Conservation (phyloP, 2,329 filamentous ascomycete genomes). For the Microsporum audouinii region DNA sequence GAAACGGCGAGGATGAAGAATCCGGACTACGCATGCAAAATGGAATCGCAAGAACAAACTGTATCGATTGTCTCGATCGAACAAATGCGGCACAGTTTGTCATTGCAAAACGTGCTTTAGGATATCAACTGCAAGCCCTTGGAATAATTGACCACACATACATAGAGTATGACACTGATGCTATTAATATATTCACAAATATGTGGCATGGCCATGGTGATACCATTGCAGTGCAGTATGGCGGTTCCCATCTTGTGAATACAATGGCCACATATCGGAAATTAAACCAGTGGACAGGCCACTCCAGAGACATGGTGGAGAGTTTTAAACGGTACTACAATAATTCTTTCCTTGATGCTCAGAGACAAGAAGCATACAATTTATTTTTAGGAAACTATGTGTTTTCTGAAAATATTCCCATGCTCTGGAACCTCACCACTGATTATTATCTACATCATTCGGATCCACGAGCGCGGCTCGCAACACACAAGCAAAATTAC, state of each 20-base stretch:
- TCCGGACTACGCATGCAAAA: conserved; percentile 66
- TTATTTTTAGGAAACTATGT: conserved; percentile 94
- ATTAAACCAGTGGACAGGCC: conserved; percentile 97
- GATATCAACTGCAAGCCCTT: conserved; percentile 81
- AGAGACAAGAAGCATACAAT: conserved; percentile 95
- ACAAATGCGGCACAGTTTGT: conserved; percentile 98
- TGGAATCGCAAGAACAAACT: conserved; percentile 88
- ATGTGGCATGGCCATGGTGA: conserved; percentile 99
- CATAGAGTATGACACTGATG: conserved; percentile 89
- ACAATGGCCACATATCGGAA: conserved; percentile 99
- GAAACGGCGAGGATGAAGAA: conserved; percentile 66
- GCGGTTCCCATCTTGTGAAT: conserved; percentile 92
- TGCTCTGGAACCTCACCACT: conserved; percentile 91
- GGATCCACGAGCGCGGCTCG: conserved; percentile 62
- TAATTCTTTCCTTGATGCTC: conserved; percentile 95
- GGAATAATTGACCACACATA: conserved; percentile 70
- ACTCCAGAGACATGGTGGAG: conserved; percentile 97
- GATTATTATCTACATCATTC: conserved; percentile 95
- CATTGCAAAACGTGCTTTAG: conserved; percentile 86
- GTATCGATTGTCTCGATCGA: conserved; percentile 92
- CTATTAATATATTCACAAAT: conserved; percentile 88
- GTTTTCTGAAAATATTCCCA: conserved; percentile 72
- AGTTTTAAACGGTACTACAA: conserved; percentile 99
- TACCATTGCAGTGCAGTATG: conserved; percentile 94
- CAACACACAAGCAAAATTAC: conserved; percentile 56